phyloP scores from a whole-genome alignment of 768 basidiomycete genomes.

The Kwoniella bestiolae region DNA sequence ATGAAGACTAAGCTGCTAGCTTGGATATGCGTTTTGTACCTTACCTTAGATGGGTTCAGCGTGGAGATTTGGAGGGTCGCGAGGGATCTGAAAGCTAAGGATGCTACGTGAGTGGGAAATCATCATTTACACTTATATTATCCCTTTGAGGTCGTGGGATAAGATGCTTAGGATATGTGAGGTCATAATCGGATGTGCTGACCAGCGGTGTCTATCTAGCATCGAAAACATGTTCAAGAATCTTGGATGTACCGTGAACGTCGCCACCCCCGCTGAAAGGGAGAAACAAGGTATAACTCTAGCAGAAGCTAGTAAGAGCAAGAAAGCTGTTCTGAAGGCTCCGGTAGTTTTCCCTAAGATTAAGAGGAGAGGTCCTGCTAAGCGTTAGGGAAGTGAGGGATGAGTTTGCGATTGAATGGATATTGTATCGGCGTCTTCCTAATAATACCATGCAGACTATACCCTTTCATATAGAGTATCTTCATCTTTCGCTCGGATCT shows the following conservation, averaged over 20 bases:
- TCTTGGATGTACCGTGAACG: constrained; percentile 75
- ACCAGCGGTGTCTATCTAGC: too few species aligned
- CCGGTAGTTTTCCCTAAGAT: constrained; percentile 82
- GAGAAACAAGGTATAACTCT: constrained; percentile 71
- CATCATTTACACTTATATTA: too few species aligned
- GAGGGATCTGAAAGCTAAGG: constrained; percentile 71
- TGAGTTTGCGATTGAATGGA: too few species aligned
- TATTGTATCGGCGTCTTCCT: too few species aligned
- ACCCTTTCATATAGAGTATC: too few species aligned
- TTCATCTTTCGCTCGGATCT: too few species aligned
- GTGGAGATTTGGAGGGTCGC: constrained; percentile 72
- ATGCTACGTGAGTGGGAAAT: constrained; percentile 68
- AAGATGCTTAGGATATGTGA: too few species aligned
- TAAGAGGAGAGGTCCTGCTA: constrained; percentile 47
- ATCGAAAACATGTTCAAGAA: constrained; percentile 75
- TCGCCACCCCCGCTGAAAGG: constrained; percentile 67
- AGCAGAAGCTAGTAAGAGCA: constrained; percentile 64
- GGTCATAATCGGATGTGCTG: too few species aligned
- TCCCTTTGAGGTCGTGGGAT: too few species aligned
- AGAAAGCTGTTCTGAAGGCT: constrained; percentile 72
- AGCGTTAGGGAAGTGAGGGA: constrained; percentile 28
- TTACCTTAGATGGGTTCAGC: constrained; percentile 76
- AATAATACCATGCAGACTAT: too few species aligned
- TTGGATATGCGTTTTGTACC: constrained; percentile 78
- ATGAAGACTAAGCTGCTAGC: constrained; percentile 74